phyloP scores from a whole-genome alignment of 2,329 filamentous ascomycete genomes.

The Gaeumannomyces tritici region DNA sequence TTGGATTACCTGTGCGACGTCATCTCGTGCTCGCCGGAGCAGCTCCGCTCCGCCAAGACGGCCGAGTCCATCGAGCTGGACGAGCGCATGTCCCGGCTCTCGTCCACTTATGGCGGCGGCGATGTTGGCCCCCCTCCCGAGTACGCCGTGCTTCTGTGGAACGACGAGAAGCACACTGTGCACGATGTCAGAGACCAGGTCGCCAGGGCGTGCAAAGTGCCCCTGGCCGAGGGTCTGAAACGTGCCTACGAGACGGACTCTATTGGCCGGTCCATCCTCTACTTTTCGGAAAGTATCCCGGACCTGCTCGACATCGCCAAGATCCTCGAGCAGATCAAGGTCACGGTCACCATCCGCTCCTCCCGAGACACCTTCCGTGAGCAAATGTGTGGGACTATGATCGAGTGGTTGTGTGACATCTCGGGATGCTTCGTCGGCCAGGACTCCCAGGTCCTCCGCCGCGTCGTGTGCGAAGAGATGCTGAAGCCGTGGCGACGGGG shows the following conservation, averaged over 20 bases:
- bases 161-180: conserved; percentile 97
- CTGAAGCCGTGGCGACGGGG: conserved; percentile 81
- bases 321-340: conserved; percentile 88
- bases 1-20: conserved; percentile 97
- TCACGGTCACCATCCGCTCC: conserved; percentile 90
- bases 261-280: conserved; percentile 76
- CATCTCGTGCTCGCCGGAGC: conserved; percentile 94
- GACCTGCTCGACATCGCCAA: conserved; percentile 69
- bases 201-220: conserved; percentile 73
- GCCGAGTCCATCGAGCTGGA: conserved; percentile 72
- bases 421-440: conserved; percentile 76
- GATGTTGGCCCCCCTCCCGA: conserved; percentile 60
- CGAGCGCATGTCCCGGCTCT: conserved; percentile 69
- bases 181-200: conserved; percentile 86
- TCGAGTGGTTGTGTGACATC: conserved; percentile 94
- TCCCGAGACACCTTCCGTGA: conserved; percentile 92
- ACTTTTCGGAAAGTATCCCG: conserved; percentile 62
- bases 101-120: conserved; percentile 62
- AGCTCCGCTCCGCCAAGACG: conserved; percentile 78
- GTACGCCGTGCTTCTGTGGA: conserved; percentile 86
- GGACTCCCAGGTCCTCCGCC: conserved; percentile 70
- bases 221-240: conserved; percentile 55
- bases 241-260: conserved; percentile 85
- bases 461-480: conserved; percentile 82
- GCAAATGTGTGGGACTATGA: conserved; percentile 96